Evolutionary conservation across 75 land plant genomes (phyloP).

Genomic region (Pseudotsuga menziesii): DNA sequence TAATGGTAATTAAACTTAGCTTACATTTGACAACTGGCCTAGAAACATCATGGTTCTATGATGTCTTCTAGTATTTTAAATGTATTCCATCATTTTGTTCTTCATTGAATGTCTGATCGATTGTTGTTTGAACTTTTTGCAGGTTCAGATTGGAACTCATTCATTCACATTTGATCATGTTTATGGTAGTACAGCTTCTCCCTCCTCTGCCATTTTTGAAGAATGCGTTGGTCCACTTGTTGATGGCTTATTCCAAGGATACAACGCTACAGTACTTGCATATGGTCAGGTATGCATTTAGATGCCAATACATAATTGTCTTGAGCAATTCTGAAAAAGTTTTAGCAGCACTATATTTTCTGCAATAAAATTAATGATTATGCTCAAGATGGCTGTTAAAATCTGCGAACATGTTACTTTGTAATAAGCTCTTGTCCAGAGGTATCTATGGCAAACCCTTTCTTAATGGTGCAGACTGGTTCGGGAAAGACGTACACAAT

Average conservation of each 20-base stretch:
- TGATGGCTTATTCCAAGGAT: constrained; percentile 89
- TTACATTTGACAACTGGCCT: no score
- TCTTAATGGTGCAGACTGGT: constrained; percentile 64
- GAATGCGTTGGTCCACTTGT: constrained; percentile 89
- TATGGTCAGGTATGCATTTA: constrained; percentile 90
- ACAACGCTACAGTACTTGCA: constrained; percentile 97
- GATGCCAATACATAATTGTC: not conserved
- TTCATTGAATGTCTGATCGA: not conserved
- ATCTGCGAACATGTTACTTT: not conserved
- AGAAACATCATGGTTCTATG: not conserved
- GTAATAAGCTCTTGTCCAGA: not conserved
- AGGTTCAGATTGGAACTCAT: constrained; percentile 96
- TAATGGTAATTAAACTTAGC: no score
- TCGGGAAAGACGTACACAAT: constrained; percentile 99
- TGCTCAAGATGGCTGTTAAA: not conserved
- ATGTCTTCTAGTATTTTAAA: not conserved
- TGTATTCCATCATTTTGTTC: not conserved
- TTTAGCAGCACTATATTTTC: not conserved
- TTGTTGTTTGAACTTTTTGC: constrained; percentile 3
- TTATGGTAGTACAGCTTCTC: constrained; percentile 56
- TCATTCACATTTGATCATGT: constrained; percentile 93
- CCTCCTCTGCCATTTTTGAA: constrained; percentile 53
- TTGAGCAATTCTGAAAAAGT: not conserved
- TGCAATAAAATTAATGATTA: not conserved
- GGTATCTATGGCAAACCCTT: not conserved